Evolutionary conservation across 2,329 filamentous ascomycete genomes (phyloP).

Genomic region (Bipolaris gigantea): DNA sequence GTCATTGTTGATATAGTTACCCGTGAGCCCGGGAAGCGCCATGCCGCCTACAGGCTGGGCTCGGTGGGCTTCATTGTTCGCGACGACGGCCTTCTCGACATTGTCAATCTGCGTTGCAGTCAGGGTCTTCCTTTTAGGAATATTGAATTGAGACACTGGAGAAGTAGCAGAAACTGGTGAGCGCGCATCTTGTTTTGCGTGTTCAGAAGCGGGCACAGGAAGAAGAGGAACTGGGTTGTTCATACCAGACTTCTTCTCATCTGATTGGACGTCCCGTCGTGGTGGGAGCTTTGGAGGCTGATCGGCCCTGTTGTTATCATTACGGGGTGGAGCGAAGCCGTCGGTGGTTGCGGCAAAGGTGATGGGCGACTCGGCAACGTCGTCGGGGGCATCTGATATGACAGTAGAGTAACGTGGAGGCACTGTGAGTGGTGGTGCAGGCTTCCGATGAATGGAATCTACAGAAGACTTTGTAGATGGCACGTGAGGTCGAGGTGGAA

Average conservation of each 20-base stretch:
- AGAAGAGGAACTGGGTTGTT: constrained; percentile 27
- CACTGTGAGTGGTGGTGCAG: constrained; percentile 46
- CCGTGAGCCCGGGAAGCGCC: constrained; percentile 24
- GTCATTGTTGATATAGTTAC: constrained; percentile 8
- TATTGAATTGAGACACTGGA: constrained; percentile 42
- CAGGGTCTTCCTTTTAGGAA: constrained; percentile 51
- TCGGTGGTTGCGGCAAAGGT: constrained; percentile 46
- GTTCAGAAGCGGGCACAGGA: constrained; percentile 21
- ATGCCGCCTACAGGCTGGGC: constrained; percentile 18
- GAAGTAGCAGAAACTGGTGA: constrained; percentile 20
- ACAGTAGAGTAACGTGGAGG: constrained; percentile 51
- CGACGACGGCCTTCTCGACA: constrained; percentile 31
- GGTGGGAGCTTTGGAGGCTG: constrained; percentile 17
- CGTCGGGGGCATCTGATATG: constrained; percentile 43
- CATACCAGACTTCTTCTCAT: constrained; percentile 46
- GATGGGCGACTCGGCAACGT: constrained; percentile 45
- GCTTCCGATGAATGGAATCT: constrained; percentile 46
- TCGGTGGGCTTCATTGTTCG: constrained; percentile 20
- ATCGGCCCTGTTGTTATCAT: constrained; percentile 13
- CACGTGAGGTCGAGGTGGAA: constrained; percentile 43
- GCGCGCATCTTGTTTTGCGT: constrained; percentile 11
- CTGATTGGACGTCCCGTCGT: constrained; percentile 25
- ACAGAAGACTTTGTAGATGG: constrained; percentile 32
- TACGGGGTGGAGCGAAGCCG: constrained; percentile 42
- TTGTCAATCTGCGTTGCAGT: constrained; percentile 48